A percentile compares a stretch with the other conserved stretches of the same genome.
Conservation (phyloP, 2,329 filamentous ascomycete genomes). For the Blastomyces emzantsi region DNA sequence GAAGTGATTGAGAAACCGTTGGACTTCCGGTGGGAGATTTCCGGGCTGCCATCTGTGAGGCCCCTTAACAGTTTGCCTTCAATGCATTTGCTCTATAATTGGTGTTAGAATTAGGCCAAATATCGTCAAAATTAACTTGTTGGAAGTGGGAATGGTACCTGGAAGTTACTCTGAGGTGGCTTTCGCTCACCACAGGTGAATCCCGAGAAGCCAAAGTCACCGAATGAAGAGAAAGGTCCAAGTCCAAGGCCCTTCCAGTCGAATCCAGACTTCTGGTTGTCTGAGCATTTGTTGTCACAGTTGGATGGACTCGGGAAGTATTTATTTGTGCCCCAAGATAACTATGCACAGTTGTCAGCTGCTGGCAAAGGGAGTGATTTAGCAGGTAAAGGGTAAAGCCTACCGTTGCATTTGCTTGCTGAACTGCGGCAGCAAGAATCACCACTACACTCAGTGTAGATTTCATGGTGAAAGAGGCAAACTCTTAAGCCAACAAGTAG, state of each 20-base stretch:
- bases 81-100: slow-evolving; percentile 50
- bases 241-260: slow-evolving; percentile 56
- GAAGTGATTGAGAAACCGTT: slow-evolving; percentile 63
- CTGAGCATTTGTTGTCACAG: slow-evolving; percentile 66
- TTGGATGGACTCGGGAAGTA: slow-evolving; percentile 61
- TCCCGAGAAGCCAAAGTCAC: slow-evolving; percentile 64
- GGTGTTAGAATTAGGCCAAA: slow-evolving; percentile 40
- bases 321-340: slow-evolving; percentile 43
- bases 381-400: slow-evolving; percentile 6
- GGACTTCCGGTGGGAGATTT: slow-evolving; percentile 49
- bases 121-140: slow-evolving; percentile 21
- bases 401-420: slow-evolving; percentile 23
- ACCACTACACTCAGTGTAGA: slow-evolving; percentile 16
- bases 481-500: background rate
- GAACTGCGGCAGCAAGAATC: slow-evolving; percentile 18
- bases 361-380: background rate
- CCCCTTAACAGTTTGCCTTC: slow-evolving; percentile 41
- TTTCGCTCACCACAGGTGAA: slow-evolving; percentile 56
- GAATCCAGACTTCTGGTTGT: slow-evolving; percentile 61
- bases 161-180: slow-evolving; percentile 18
- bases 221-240: slow-evolving; percentile 57
- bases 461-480: slow-evolving; percentile 19
- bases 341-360: slow-evolving; percentile 9
- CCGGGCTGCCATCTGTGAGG: slow-evolving; percentile 43
- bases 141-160: slow-evolving; percentile 10